Percentiles rank a stretch among this genome's conserved stretches.
These are phyloP conservation scores for Mycena maculata DNA, from an alignment of 768 basidiomycete genomes.

Conservation along the genomic window DNA sequence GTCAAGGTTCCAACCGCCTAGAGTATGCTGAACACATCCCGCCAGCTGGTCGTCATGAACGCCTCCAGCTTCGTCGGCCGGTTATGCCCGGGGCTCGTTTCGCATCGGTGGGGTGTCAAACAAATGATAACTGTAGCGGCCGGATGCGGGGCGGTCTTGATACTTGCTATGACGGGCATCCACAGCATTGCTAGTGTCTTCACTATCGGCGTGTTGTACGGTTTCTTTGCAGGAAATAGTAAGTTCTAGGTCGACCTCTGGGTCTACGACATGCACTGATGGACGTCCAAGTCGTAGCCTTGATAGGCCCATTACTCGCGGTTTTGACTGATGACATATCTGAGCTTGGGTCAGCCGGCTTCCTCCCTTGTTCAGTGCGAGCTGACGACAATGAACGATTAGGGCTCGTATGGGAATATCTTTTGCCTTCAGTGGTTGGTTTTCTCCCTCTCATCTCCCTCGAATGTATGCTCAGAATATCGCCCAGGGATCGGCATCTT, in stretches of 20 bases:
- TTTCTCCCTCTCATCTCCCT: background rate
- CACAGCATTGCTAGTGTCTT: conserved; percentile 42
- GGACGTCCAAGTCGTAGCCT: conserved; percentile 11
- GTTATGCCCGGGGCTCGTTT: conserved; percentile 48
- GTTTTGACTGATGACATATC: conserved; percentile 28
- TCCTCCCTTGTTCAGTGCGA: background rate
- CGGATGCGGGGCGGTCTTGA: conserved; percentile 42
- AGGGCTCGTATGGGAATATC: conserved; percentile 28
- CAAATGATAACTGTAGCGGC: conserved; percentile 48
- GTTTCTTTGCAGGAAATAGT: conserved; percentile 56
- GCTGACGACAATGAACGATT: conserved; percentile 7
- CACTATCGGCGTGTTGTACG: conserved; percentile 51
- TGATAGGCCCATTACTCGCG: conserved; percentile 23
- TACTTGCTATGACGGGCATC: conserved; percentile 51
- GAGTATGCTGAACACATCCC: background rate
- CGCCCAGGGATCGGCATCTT: conserved; percentile 19
- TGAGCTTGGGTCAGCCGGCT: conserved; percentile 22
- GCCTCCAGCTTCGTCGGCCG: conserved; percentile 51
- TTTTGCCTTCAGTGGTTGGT: conserved; percentile 23
- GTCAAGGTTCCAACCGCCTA: conserved; percentile 2
- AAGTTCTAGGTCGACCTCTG: conserved; percentile 39
- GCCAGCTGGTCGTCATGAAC: conserved; percentile 52
- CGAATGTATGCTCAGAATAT: background rate
- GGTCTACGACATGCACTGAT: background rate
- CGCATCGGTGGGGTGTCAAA: conserved; percentile 41